phyloP scores from a whole-genome alignment of 345 rosid genomes.

The Salix udensis region DNA sequence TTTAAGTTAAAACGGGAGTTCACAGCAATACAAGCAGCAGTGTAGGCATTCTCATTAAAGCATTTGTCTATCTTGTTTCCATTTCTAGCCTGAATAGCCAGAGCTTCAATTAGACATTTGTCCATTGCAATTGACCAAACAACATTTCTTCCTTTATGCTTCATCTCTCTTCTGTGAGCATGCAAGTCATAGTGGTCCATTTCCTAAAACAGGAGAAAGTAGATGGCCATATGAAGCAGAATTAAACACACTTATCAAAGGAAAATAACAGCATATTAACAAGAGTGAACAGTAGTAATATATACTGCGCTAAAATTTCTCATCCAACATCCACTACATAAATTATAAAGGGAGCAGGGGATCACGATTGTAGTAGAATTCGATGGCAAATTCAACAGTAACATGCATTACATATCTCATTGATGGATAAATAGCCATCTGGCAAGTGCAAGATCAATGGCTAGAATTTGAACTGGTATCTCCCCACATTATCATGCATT shows the following conservation, averaged over 20 bases:
- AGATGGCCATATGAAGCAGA: background rate
- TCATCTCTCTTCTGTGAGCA: slow-evolving; percentile 58
- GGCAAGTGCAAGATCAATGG: too few relatives aligned
- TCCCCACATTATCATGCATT: too few relatives aligned
- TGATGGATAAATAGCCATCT: too few relatives aligned
- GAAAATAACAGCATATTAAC: background rate
- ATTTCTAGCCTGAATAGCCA: slow-evolving; percentile 70
- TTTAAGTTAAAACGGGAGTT: slow-evolving; percentile 61
- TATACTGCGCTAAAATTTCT: background rate
- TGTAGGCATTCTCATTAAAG: slow-evolving; percentile 72
- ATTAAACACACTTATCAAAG: background rate
- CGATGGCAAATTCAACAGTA: background rate
- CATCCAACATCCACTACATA: background rate
- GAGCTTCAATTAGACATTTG: slow-evolving; percentile 81
- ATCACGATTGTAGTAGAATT: background rate
- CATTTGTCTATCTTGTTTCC: slow-evolving; percentile 83
- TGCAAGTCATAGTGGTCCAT: slow-evolving; percentile 64
- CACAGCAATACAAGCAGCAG: slow-evolving; percentile 72
- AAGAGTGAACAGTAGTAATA: background rate
- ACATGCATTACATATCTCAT: too few relatives aligned
- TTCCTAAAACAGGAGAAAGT: slow-evolving; percentile 32
- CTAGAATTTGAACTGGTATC: too few relatives aligned
- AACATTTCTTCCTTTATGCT: slow-evolving; percentile 84
- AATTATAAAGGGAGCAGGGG: background rate
- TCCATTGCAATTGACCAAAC: slow-evolving; percentile 90